Evolutionary conservation across 768 basidiomycete species (phyloP).

Genomic region (Boletus insuetus): DNA sequence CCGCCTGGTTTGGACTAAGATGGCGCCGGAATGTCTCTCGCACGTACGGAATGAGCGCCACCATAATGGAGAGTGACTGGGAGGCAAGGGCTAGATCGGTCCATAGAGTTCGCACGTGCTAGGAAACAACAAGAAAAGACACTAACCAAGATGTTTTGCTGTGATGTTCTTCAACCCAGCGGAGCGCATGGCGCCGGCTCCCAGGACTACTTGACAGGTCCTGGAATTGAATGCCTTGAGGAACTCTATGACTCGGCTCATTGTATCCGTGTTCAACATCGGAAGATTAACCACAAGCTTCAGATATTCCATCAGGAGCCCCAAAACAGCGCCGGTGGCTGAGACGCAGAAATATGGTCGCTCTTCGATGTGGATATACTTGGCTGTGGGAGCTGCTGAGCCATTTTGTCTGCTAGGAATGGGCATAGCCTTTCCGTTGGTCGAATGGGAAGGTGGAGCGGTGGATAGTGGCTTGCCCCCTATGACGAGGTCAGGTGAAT

Average conservation of each 20-base stretch:
- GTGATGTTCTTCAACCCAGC: constrained; percentile 98
- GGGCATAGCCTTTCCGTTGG: constrained; percentile 13
- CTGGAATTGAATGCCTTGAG: constrained; percentile 97
- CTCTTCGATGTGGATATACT: constrained; percentile 78
- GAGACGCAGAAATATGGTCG: constrained; percentile 80
- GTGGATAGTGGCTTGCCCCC: constrained; percentile 8
- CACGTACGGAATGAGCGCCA: constrained; percentile 91
- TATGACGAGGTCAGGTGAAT: constrained; percentile 68
- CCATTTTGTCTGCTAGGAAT: constrained; percentile 21
- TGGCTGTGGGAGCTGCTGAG: constrained; percentile 36
- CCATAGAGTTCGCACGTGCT: constrained; percentile 15
- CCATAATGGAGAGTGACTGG: constrained; percentile 92
- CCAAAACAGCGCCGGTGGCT: constrained; percentile 76
- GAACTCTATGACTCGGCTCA: constrained; percentile 92
- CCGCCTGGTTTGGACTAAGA: constrained; percentile 90
- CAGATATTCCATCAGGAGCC: constrained; percentile 80
- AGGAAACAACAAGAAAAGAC: constrained; percentile 18
- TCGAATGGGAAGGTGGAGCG: not conserved
- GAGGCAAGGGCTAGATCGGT: constrained; percentile 77
- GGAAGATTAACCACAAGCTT: constrained; percentile 84
- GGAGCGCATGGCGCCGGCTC: constrained; percentile 98
- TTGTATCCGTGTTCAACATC: constrained; percentile 90
- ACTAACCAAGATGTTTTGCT: constrained; percentile 89
- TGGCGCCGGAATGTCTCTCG: constrained; percentile 94
- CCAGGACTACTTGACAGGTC: constrained; percentile 96